A percentile compares a stretch with the other conserved stretches of the same genome.
These are phyloP conservation scores for Climacium dendroides DNA, from an alignment of 225 moss, liverwort and hornwort genomes.

Conservation along the genomic window DNA sequence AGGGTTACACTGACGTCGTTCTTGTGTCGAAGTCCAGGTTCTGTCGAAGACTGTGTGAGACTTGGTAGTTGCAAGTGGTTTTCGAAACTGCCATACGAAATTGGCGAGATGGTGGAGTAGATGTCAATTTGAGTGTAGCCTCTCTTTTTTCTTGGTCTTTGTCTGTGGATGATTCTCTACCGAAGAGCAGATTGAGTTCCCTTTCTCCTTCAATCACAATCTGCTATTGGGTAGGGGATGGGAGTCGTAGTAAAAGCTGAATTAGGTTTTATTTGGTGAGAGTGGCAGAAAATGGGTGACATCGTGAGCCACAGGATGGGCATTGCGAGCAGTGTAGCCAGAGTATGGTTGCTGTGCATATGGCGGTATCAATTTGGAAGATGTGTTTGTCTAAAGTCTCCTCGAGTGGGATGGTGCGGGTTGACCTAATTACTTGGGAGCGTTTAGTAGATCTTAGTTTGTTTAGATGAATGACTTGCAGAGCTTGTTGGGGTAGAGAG, in stretches of 20 bases:
- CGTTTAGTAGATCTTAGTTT: not conserved
- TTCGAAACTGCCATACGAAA: not conserved
- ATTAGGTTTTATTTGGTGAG: not conserved
- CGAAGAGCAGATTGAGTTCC: not conserved
- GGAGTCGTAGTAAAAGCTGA: not conserved
- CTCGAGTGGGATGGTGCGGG: not conserved
- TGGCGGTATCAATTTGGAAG: not conserved
- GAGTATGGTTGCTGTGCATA: not conserved
- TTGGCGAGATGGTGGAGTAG: not conserved
- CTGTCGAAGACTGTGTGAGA: not conserved
- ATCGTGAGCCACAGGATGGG: not conserved
- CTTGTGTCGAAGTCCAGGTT: not conserved
- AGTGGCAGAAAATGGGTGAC: not conserved
- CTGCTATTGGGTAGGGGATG: not conserved
- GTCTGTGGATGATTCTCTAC: not conserved
- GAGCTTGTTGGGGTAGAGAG: not conserved
- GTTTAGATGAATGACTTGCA: not conserved
- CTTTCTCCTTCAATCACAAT: not conserved
- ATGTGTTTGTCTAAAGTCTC: not conserved
- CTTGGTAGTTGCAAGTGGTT: not conserved
- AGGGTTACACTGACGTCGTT: not conserved
- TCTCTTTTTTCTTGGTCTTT: not conserved
- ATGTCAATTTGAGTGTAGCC: not conserved
- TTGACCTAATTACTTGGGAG: not conserved
- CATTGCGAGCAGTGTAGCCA: not conserved